Conservation (phyloP, 2,329 filamentous ascomycete genomes). For the Saccharata proteae region DNA sequence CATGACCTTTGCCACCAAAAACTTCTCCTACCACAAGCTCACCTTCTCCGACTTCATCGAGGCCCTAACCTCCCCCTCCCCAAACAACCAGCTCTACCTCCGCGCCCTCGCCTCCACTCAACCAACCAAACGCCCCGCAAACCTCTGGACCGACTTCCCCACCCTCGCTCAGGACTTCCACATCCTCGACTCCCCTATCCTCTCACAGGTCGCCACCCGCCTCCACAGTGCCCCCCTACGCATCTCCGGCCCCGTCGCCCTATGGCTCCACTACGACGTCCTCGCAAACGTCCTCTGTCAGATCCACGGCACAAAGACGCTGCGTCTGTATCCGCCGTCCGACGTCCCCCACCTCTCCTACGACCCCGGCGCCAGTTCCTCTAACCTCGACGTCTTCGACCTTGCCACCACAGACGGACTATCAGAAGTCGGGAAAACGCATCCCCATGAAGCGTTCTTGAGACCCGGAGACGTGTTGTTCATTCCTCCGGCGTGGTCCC, state of each 20-base stretch:
- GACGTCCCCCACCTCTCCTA: conserved; percentile 62
- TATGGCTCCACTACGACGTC: conserved; percentile 90
- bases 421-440: conserved; percentile 30
- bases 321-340: conserved; percentile 66
- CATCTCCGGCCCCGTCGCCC: conserved; percentile 66
- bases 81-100: conserved; percentile 59
- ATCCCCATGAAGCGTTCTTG: conserved; percentile 55
- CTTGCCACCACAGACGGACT: conserved; percentile 5
- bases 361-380: conserved; percentile 67
- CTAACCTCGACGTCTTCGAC: conserved; percentile 58
- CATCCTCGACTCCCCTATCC: conserved; percentile 50
- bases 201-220: conserved; percentile 48
- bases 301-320: conserved; percentile 57
- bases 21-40: conserved; percentile 64
- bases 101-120: conserved; percentile 60
- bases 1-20: conserved; percentile 76
- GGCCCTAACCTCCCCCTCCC: conserved; percentile 34
- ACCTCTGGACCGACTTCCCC: conserved; percentile 60
- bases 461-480: conserved; percentile 65
- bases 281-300: conserved; percentile 84
- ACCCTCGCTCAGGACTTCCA: conserved; percentile 55
- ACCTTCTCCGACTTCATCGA: conserved; percentile 55
- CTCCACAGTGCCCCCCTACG: conserved; percentile 68
- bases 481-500: conserved; percentile 73
- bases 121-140: conserved; percentile 58